phyloP scores from a whole-genome alignment of 306 rosid species.

The Prinsepia uniflora region DNA sequence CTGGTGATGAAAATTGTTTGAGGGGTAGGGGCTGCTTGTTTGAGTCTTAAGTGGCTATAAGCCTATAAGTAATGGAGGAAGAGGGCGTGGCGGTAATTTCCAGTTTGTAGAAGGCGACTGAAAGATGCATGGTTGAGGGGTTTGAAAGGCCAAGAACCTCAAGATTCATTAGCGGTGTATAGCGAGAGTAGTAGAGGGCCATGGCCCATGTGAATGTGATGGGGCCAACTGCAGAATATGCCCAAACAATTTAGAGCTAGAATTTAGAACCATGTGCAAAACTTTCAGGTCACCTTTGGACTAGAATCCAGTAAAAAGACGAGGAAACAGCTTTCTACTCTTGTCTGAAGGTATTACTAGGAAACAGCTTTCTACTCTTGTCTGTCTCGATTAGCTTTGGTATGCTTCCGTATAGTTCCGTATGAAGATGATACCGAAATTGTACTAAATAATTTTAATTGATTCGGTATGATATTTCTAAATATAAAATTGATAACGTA shows the following conservation, averaged over 20 bases:
- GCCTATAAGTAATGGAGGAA: background rate
- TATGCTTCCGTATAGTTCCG: too few relatives aligned
- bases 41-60: too few relatives aligned
- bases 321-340: background rate
- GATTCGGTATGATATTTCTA: too few relatives aligned
- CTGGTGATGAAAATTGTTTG: background rate
- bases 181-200: background rate
- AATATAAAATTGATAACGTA: too few relatives aligned
- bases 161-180: constrained; percentile 14
- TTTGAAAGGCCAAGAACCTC: constrained; percentile 3
- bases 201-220: too few relatives aligned
- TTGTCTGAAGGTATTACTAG: too few relatives aligned
- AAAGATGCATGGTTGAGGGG: background rate
- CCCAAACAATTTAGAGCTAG: background rate
- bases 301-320: background rate
- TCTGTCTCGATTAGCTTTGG: too few relatives aligned
- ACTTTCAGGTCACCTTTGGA: background rate
- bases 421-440: too few relatives aligned
- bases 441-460: too few relatives aligned
- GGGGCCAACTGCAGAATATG: constrained; percentile 14
- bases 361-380: too few relatives aligned
- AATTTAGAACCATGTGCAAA: background rate
- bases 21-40: background rate
- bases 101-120: constrained; percentile 30
- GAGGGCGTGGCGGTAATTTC: constrained; percentile 6